A percentile compares a stretch with the other conserved stretches of the same genome.
These are phyloP conservation scores for Wickerhamomyces silvicola DNA, from an alignment of 805 yeast genomes.

Conservation along the genomic window DNA sequence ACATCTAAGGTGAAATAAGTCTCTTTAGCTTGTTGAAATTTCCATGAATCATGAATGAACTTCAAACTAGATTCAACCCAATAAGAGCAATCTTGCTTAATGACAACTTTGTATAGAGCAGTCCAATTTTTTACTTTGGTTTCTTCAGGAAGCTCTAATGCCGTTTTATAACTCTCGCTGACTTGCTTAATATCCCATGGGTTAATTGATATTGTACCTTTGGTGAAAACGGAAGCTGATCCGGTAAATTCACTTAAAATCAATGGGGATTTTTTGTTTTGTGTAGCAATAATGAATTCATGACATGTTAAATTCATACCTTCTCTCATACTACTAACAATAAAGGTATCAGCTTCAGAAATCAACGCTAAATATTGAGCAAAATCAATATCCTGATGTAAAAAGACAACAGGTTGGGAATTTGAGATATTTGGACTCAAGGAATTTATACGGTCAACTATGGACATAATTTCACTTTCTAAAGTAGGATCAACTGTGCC, in stretches of 20 bases:
- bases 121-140: constrained; percentile 62
- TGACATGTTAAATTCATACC: constrained; percentile 97
- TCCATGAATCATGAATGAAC: constrained; percentile 48
- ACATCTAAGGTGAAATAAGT: constrained; percentile 27
- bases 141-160: constrained; percentile 57
- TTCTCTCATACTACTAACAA: constrained; percentile 88
- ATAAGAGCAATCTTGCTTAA: constrained; percentile 58
- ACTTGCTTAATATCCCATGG: constrained; percentile 83
- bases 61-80: constrained; percentile 64
- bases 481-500: constrained; percentile 45
- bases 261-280: constrained; percentile 69
- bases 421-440: constrained; percentile 64
- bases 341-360: constrained; percentile 79
- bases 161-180: constrained; percentile 53
- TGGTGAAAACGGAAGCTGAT: constrained; percentile 68
- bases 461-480: constrained; percentile 66
- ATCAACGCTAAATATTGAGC: constrained; percentile 84
- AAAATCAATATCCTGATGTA: constrained; percentile 85
- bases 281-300: constrained; percentile 77
- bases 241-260: constrained; percentile 93
- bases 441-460: constrained; percentile 83
- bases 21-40: constrained; percentile 37
- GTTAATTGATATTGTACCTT: constrained; percentile 72
- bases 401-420: constrained; percentile 76
- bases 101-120: constrained; percentile 49